These are phyloP conservation scores for Leccinum disarticulatum DNA, from an alignment of 768 basidiomycete species.

Conservation along the genomic window DNA sequence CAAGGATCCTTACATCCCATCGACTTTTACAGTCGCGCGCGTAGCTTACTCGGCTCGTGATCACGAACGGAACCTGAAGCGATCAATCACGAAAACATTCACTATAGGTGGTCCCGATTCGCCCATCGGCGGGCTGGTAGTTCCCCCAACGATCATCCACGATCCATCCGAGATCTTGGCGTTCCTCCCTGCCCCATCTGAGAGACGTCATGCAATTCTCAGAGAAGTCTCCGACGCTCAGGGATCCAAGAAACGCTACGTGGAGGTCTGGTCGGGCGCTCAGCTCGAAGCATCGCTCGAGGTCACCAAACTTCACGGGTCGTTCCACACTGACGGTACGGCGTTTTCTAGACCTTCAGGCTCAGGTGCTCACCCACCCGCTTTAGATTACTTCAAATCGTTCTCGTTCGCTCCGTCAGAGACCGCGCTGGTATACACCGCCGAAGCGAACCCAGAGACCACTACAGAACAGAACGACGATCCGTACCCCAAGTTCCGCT, in stretches of 20 bases:
- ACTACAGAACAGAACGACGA: constrained; percentile 23
- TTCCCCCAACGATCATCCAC: constrained; percentile 16
- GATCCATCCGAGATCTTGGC: constrained; percentile 39
- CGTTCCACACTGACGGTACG: constrained; percentile 63
- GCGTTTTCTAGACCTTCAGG: neutral
- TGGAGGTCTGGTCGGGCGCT: constrained; percentile 59
- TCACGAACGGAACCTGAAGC: constrained; percentile 50
- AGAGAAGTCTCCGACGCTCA: constrained; percentile 33
- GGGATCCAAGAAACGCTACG: constrained; percentile 43
- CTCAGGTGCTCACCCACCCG: neutral
- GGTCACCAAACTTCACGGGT: constrained; percentile 56
- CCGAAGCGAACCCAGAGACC: constrained; percentile 46
- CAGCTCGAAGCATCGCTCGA: constrained; percentile 47
- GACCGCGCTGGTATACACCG: constrained; percentile 54
- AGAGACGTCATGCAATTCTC: constrained; percentile 46
- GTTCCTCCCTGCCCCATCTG: constrained; percentile 42
- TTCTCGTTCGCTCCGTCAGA: constrained; percentile 57
- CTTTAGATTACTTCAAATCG: constrained; percentile 49
- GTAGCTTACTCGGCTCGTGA: constrained; percentile 49
- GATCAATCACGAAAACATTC: constrained; percentile 42
- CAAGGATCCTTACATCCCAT: too few species aligned
- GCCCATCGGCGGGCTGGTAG: constrained; percentile 5
- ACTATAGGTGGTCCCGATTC: constrained; percentile 24
- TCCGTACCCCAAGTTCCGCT: constrained; percentile 47
- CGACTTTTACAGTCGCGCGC: constrained; percentile 36